Conservation (phyloP, 805 yeast genomes). For the Myxozyma monticola region DNA sequence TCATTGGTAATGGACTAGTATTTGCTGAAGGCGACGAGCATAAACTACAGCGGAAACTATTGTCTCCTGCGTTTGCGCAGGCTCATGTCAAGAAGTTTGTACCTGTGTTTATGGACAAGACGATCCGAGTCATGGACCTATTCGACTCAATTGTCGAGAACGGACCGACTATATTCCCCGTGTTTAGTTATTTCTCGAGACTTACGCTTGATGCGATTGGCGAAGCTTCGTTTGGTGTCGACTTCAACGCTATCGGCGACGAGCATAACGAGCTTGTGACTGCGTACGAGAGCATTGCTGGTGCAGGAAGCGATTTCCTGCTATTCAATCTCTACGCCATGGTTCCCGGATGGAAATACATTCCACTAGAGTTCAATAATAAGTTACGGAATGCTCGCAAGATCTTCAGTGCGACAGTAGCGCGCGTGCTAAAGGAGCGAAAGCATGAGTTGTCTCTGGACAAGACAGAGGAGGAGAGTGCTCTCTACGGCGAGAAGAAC, state of each 20-base stretch:
- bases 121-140: not conserved
- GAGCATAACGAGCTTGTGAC: slow-evolving; percentile 15
- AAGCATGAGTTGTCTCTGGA: too few relatives aligned
- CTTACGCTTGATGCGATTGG: slow-evolving; percentile 16
- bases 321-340: slow-evolving; percentile 2
- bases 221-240: slow-evolving; percentile 12
- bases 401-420: slow-evolving; percentile 1
- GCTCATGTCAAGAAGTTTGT: slow-evolving; percentile 12
- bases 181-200: not conserved
- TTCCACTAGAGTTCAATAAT: slow-evolving; percentile 4
- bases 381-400: slow-evolving; percentile 2
- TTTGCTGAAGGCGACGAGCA: slow-evolving; percentile 29
- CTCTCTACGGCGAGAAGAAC: not conserved
- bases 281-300: slow-evolving; percentile 7
- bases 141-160: not conserved
- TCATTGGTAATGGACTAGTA: slow-evolving; percentile 26
- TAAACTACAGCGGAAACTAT: slow-evolving; percentile 18
- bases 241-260: slow-evolving; percentile 12
- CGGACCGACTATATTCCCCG: not conserved
- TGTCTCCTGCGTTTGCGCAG: slow-evolving; percentile 25
- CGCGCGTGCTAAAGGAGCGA: not conserved
- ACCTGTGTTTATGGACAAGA: slow-evolving; percentile 17
- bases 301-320: not conserved
- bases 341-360: slow-evolving; percentile 6
- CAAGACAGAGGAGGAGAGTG: too few relatives aligned